phyloP scores from a whole-genome alignment of 768 basidiomycete genomes.

The Royoungia palumana region DNA sequence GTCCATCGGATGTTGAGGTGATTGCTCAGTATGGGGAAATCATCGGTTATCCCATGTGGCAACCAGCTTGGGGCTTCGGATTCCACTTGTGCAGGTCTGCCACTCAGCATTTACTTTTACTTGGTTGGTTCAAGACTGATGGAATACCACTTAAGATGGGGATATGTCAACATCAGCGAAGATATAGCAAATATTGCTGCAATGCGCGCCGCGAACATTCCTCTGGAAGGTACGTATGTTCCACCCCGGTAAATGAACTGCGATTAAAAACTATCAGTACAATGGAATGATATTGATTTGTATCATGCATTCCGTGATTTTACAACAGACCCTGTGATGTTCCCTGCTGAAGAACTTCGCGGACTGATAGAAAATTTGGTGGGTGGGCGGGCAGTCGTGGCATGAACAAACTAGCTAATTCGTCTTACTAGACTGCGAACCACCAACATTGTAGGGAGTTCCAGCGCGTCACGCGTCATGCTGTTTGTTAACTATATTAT shows the following conservation, averaged over 20 bases:
- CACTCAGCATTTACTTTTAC: no score
- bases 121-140: not conserved
- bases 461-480: not conserved
- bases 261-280: constrained; percentile 38
- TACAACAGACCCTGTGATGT: constrained; percentile 62
- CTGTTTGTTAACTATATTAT: not conserved
- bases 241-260: not conserved
- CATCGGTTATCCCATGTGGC: constrained; percentile 68
- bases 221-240: constrained; percentile 59
- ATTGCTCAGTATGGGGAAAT: constrained; percentile 67
- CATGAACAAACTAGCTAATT: constrained; percentile 2
- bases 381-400: constrained; percentile 17
- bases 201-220: constrained; percentile 68
- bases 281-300: constrained; percentile 79
- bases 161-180: constrained; percentile 51
- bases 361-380: constrained; percentile 57
- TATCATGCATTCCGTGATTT: constrained; percentile 69
- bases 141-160: constrained; percentile 32
- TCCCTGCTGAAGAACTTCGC: constrained; percentile 51
- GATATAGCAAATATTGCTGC: constrained; percentile 50
- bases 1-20: constrained; percentile 48
- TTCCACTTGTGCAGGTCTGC: constrained; percentile 67
- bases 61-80: constrained; percentile 74
- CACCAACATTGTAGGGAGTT: constrained; percentile 28
- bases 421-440: constrained; percentile 20